phyloP scores from a whole-genome alignment of 352 stramenopile species.

The Phytopythium litorale region DNA sequence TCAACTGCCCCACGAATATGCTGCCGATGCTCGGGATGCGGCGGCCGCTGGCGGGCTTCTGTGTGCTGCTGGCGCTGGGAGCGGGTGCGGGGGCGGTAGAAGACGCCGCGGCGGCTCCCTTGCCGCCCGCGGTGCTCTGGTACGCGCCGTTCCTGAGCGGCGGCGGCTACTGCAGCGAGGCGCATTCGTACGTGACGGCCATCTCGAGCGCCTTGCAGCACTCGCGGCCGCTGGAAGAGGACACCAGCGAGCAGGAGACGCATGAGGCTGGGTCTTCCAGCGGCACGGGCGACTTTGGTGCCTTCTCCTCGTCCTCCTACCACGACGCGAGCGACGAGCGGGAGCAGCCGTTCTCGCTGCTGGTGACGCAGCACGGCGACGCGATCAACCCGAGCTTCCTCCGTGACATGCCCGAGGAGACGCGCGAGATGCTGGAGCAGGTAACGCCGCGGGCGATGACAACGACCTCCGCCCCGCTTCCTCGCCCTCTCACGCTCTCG shows the following conservation, averaged over 20 bases:
- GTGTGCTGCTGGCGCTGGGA: slow-evolving; percentile 6
- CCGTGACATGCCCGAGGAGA: slow-evolving; percentile 44
- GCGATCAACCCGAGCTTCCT: slow-evolving; percentile 67
- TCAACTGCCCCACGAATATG: neutral
- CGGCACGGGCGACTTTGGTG: neutral
- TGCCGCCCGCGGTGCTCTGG: slow-evolving; percentile 66
- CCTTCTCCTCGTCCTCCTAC: slow-evolving; percentile 1
- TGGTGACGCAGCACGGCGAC: slow-evolving; percentile 67
- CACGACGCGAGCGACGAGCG: neutral
- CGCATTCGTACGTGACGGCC: slow-evolving; percentile 80
- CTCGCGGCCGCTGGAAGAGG: neutral
- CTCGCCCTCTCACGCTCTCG: neutral
- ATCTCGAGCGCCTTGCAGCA: slow-evolving; percentile 36
- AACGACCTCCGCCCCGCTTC: neutral
- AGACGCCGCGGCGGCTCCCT: neutral
- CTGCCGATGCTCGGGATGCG: neutral
- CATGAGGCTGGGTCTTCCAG: neutral
- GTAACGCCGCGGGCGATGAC: slow-evolving; percentile 7
- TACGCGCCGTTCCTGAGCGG: slow-evolving; percentile 90
- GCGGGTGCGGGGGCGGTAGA: neutral
- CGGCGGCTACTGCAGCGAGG: slow-evolving; percentile 91
- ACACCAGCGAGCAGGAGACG: too few relatives aligned
- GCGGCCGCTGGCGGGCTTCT: neutral
- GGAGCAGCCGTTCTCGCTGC: slow-evolving; percentile 39
- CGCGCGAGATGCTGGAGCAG: slow-evolving; percentile 40